Percentiles rank a stretch among this genome's conserved stretches.
Conservation (phyloP, 208 protist species). For the Wallacemonas sp. region DNA sequence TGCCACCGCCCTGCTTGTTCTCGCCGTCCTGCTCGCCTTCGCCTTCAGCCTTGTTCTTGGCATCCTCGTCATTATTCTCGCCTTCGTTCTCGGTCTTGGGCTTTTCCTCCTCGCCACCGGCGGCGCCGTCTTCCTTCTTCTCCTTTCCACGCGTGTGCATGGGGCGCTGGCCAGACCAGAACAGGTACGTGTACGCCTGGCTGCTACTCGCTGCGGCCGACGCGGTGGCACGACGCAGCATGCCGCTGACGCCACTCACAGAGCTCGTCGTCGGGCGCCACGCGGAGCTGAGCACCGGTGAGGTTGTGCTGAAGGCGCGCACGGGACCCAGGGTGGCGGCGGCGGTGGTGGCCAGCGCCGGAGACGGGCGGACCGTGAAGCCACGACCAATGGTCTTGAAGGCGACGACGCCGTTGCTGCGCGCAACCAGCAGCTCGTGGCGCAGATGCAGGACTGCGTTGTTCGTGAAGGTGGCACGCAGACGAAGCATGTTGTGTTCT, state of each 20-base stretch:
- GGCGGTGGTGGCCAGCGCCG: too few relatives aligned
- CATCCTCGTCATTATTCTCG: slow-evolving; percentile 2
- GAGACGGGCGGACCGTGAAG: neutral
- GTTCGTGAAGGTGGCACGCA: slow-evolving; percentile 8
- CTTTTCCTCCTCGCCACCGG: neutral
- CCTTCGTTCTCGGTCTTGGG: neutral
- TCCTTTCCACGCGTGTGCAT: slow-evolving; percentile 26
- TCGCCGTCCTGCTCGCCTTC: slow-evolving; percentile 10
- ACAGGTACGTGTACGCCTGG: slow-evolving; percentile 8
- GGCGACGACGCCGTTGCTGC: slow-evolving; percentile 15
- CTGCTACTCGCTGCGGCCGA: neutral
- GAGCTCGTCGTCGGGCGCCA: neutral
- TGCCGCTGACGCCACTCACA: neutral
- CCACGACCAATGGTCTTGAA: neutral
- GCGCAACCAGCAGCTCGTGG: slow-evolving; percentile 27
- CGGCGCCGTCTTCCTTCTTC: neutral
- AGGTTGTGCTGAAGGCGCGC: neutral
- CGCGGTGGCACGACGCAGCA: slow-evolving; percentile 9
- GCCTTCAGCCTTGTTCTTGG: slow-evolving; percentile 11
- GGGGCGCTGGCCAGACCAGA: slow-evolving; percentile 22
- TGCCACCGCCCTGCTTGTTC: slow-evolving; percentile 16
- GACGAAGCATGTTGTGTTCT: slow-evolving; percentile 3
- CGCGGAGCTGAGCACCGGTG: neutral
- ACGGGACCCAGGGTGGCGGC: neutral
- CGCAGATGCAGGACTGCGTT: slow-evolving; percentile 18